These are phyloP conservation scores for Croton laevigatus DNA, from an alignment of 441 rosid species.

Conservation along the genomic window DNA sequence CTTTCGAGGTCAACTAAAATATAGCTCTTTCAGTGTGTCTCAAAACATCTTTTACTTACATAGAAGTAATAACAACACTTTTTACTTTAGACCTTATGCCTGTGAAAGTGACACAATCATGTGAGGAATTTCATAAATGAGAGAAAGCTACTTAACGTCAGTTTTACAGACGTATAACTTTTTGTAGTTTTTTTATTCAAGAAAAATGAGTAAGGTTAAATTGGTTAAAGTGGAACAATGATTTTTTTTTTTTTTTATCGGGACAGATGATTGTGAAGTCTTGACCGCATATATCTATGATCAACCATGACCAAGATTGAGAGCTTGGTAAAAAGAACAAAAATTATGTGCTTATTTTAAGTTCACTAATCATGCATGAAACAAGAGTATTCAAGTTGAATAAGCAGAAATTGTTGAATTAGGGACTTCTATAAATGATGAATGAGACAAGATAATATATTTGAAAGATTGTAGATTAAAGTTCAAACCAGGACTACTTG, in stretches of 20 bases:
- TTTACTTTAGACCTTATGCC: not conserved
- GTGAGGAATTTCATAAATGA: not conserved
- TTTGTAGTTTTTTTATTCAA: not conserved
- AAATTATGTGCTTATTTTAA: not conserved
- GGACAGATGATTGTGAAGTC: not conserved
- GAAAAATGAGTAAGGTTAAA: not conserved
- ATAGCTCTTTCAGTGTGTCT: not conserved
- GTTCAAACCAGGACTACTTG: not conserved
- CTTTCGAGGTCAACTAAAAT: not conserved
- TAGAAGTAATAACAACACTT: too few relatives aligned
- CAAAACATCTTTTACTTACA: not conserved
- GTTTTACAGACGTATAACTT: not conserved
- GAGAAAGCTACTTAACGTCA: not conserved
- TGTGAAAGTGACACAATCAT: not conserved
- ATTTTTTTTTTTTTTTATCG: not conserved
- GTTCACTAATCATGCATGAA: not conserved
- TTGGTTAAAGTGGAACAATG: not conserved
- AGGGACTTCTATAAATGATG: not conserved
- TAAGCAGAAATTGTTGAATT: not conserved
- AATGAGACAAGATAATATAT: not conserved
- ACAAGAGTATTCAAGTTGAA: not conserved
- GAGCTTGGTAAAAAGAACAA: not conserved
- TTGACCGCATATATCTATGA: not conserved
- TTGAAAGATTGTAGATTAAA: not conserved
- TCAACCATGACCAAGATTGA: not conserved